Base-by-base conservation (phyloP, 495 filamentous ascomycete species). In the Echria macrotheca region DNA sequence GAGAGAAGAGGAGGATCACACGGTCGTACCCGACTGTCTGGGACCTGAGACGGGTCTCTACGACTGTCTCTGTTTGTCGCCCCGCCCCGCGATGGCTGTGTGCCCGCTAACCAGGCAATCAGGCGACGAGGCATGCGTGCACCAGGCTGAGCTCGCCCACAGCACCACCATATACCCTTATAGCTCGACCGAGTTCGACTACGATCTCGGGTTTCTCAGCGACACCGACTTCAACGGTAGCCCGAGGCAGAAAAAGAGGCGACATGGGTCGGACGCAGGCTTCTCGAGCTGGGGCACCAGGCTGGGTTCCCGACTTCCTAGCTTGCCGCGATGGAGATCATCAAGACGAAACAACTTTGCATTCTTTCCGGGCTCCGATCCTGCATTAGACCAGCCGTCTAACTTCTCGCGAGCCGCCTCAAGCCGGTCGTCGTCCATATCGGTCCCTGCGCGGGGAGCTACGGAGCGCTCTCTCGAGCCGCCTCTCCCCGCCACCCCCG, bases 271-370 rank as follows among this genome's bases (percentile, higher is more conserved):
- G 26, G 84, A 84, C 38, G 76, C 78, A 0, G 73, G 85, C 1
- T 66, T 81, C n/a, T 71, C 77, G 47, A 79, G 74, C 37, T 75
- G 87, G 45, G 75, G 87, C 21, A 78, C 81, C 25, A 78, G 85
- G 32, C 67, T 91, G 49, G 79, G 83, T 37, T 82, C 81, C 2
- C 77, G 80, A 44, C 83, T 93, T 47, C 84, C 86, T 2, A 89
- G 83, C 26, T 73, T 93, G 40, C 79, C 84, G 0, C 79, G 77
- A 15, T 83, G 81, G 60, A 82, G 79, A 71, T 72, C 55, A 6
- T 51, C 79, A 14, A 81, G 73, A 56, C 68, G 76, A 43, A 61
- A 62, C 17, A 73, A 58, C 42, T 66, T 63, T 63, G 72, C 64
- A 57, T 75, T 65, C 23, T 73, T 68, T 25, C 68, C 67, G 2